Conservation (phyloP, 2,329 filamentous ascomycete species). For the Penicillium fuscoglaucum region DNA sequence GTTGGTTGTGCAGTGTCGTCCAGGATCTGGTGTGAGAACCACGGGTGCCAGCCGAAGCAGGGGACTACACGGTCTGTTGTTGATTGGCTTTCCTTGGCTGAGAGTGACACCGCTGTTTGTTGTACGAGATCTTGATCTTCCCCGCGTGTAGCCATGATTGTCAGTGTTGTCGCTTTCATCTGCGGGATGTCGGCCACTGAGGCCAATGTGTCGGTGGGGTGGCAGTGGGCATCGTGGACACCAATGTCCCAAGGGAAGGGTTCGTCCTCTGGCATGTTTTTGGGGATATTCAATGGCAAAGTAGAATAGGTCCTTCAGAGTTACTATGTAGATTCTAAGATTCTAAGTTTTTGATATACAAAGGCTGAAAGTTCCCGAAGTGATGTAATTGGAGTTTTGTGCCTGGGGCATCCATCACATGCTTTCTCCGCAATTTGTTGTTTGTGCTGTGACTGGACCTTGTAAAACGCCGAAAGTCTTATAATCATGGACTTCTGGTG, state of each 20-base stretch:
- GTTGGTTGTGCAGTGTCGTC: constrained; percentile 37
- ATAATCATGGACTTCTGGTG: not conserved
- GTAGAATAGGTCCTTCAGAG: not conserved
- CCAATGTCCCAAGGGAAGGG: constrained; percentile 63
- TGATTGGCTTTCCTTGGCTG: constrained; percentile 13
- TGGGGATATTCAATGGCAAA: not conserved
- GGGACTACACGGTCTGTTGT: constrained; percentile 53
- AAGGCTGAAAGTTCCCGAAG: not conserved
- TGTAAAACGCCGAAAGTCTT: not conserved
- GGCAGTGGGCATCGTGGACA: constrained; percentile 65
- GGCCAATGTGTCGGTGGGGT: constrained; percentile 65
- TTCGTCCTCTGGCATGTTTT: not conserved
- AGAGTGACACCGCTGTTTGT: constrained; percentile 44
- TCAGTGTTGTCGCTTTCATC: constrained; percentile 61
- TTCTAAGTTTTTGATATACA: not conserved
- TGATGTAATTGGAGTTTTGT: constrained; percentile 10
- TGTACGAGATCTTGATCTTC: constrained; percentile 63
- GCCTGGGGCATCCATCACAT: constrained; percentile 17
- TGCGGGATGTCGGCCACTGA: constrained; percentile 54
- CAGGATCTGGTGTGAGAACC: constrained; percentile 65
- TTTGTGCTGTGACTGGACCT: not conserved
- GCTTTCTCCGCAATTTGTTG: constrained; percentile 11
- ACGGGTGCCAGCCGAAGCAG: constrained; percentile 68
- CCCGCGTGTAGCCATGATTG: constrained; percentile 62
- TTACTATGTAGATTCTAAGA: not conserved